Percentiles rank a stretch among this genome's conserved stretches.
Conservation (phyloP, 768 basidiomycete species). For the Asterophora lycoperdoides region DNA sequence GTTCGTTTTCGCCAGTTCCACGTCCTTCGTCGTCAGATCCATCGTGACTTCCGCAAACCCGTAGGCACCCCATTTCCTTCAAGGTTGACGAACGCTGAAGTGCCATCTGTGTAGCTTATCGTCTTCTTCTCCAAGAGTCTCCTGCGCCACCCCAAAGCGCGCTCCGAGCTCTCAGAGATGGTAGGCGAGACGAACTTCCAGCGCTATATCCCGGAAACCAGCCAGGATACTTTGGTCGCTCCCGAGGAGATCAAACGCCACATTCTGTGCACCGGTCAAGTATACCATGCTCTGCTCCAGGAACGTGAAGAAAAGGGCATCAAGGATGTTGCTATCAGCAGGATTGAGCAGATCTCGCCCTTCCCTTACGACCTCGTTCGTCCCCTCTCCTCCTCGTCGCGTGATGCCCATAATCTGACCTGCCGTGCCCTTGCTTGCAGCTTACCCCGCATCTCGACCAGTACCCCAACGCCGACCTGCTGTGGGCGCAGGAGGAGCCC, state of each 20-base stretch:
- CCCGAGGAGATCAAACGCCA: slow-evolving; percentile 89
- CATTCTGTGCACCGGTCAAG: slow-evolving; percentile 91
- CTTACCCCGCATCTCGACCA: slow-evolving; percentile 91
- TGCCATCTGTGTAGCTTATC: slow-evolving; percentile 54
- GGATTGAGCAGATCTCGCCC: slow-evolving; percentile 93
- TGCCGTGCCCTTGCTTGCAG: slow-evolving; percentile 36
- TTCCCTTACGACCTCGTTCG: slow-evolving; percentile 93
- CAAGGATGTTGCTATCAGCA: slow-evolving; percentile 90
- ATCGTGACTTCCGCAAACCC: slow-evolving; percentile 98
- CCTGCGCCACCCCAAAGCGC: slow-evolving; percentile 89
- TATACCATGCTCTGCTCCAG: slow-evolving; percentile 84
- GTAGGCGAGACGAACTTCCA: slow-evolving; percentile 85
- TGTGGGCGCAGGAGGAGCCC: slow-evolving; percentile 98
- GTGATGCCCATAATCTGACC: not conserved
- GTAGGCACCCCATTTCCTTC: slow-evolving; percentile 34
- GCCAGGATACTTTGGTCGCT: slow-evolving; percentile 63
- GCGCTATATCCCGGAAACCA: slow-evolving; percentile 86
- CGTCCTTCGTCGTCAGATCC: slow-evolving; percentile 92
- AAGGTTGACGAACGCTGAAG: not conserved
- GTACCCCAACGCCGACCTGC: slow-evolving; percentile 90
- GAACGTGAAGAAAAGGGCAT: slow-evolving; percentile 90
- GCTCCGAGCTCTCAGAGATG: slow-evolving; percentile 87
- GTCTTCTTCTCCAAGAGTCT: slow-evolving; percentile 97
- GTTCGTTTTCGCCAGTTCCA: slow-evolving; percentile 63
- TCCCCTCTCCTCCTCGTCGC: slow-evolving; percentile 6